A percentile compares a stretch with the other conserved stretches of the same genome.
These are phyloP conservation scores for Penicillium verrucosum DNA, from an alignment of 2,329 filamentous ascomycete species.

Conservation along the genomic window DNA sequence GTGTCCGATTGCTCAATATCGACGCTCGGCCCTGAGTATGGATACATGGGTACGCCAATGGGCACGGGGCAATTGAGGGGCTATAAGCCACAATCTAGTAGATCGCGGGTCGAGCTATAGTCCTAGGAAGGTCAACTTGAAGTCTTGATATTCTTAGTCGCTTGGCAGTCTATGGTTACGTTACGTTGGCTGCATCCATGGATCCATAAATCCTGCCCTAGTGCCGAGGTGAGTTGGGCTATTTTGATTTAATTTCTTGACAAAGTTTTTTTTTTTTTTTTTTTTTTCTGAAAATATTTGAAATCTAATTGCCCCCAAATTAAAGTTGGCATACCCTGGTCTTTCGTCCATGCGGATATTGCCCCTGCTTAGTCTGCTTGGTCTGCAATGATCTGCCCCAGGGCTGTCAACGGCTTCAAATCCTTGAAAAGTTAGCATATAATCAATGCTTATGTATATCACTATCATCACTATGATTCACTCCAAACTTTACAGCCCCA, in stretches of 20 bases:
- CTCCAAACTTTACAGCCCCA: background rate
- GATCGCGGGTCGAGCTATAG: conserved; percentile 5
- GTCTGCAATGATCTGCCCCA: conserved; percentile 17
- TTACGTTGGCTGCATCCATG: background rate
- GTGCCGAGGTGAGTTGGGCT: background rate
- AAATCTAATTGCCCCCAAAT: conserved; percentile 11
- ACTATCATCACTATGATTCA: background rate
- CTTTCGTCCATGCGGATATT: conserved; percentile 14
- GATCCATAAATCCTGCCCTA: background rate
- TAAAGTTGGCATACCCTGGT: conserved; percentile 27
- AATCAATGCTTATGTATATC: background rate
- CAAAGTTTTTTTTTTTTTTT: too few species aligned
- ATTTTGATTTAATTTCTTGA: too few species aligned
- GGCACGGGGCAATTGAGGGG: conserved; percentile 4
- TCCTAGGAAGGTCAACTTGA: background rate
- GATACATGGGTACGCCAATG: background rate
- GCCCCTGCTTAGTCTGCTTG: conserved; percentile 19
- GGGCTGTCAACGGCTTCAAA: conserved; percentile 17
- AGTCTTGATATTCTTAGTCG: conserved; percentile 5
- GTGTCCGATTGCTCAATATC: background rate
- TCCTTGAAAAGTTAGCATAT: background rate
- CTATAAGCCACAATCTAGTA: conserved; percentile 8
- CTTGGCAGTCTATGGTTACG: conserved; percentile 2
- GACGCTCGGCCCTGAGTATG: conserved; percentile 1
- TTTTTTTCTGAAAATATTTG: background rate